phyloP scores from a whole-genome alignment of 2,329 filamentous ascomycete genomes.

The Cladorrhinum sp. region DNA sequence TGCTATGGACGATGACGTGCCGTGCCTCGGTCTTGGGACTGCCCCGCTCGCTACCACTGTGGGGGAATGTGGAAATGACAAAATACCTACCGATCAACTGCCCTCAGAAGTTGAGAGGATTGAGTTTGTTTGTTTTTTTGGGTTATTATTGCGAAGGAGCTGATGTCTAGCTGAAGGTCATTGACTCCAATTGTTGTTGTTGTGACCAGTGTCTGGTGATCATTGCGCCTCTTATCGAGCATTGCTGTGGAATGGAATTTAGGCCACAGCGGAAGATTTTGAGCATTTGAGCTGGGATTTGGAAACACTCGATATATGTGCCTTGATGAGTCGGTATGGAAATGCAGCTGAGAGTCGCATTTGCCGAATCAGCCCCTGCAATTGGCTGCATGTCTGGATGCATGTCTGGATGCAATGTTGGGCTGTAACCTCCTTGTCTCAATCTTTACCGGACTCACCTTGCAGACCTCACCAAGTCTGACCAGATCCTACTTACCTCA shows the following conservation, averaged over 20 bases:
- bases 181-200: neutral
- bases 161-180: neutral
- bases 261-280: neutral
- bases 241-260: neutral
- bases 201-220: neutral
- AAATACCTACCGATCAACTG: neutral
- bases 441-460: too few relatives aligned
- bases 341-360: too few relatives aligned
- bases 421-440: too few relatives aligned
- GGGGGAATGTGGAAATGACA: neutral
- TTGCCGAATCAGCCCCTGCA: too few relatives aligned
- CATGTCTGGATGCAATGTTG: too few relatives aligned
- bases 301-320: neutral
- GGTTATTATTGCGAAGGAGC: neutral
- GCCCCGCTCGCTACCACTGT: constrained; percentile 6
- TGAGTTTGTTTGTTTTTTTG: neutral
- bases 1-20: constrained; percentile 15
- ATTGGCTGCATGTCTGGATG: too few relatives aligned
- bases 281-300: neutral
- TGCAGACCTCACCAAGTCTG: too few relatives aligned
- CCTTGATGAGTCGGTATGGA: neutral
- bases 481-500: neutral
- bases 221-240: neutral
- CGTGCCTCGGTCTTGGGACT: constrained; percentile 9
- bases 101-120: neutral